Percentiles rank a stretch among this genome's conserved stretches.
Evolutionary conservation across 768 basidiomycete species (phyloP).

Genomic region (Lentinula detonsa): DNA sequence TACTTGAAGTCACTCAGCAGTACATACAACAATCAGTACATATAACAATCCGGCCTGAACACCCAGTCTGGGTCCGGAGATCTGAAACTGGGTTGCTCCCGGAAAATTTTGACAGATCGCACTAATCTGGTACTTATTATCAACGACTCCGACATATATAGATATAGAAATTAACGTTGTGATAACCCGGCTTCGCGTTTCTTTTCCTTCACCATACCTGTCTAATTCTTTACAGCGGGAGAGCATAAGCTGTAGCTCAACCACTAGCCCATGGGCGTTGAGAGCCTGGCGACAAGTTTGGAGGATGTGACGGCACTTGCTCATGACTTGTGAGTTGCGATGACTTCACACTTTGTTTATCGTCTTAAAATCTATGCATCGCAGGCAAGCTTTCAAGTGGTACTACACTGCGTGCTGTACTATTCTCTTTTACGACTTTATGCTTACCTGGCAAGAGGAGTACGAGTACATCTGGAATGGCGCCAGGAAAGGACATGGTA

Average conservation of each 20-base stretch:
- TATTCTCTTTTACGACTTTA: slow-evolving; percentile 5
- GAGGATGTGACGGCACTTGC: slow-evolving; percentile 3
- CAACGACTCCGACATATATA: neutral
- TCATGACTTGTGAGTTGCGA: slow-evolving; percentile 1
- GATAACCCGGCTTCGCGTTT: neutral
- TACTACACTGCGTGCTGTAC: slow-evolving; percentile 5
- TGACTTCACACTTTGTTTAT: too few relatives aligned
- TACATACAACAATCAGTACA: neutral
- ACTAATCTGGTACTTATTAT: neutral
- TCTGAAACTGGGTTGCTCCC: neutral
- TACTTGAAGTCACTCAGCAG: neutral
- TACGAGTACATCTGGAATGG: neutral
- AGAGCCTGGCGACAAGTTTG: neutral
- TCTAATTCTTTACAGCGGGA: neutral
- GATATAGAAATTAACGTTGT: neutral
- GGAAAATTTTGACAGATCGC: neutral
- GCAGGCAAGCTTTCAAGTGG: slow-evolving; percentile 5
- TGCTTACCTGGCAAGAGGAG: slow-evolving; percentile 1
- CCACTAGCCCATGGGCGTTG: neutral
- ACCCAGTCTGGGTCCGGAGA: neutral
- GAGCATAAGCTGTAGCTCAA: neutral
- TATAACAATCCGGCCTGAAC: neutral
- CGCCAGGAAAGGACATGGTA: slow-evolving; percentile 1
- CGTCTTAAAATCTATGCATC: neutral
- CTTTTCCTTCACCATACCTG: neutral